Evolutionary conservation across 495 filamentous ascomycete species (phyloP).

Genomic region (Lasiosphaeriaceae sp.): DNA sequence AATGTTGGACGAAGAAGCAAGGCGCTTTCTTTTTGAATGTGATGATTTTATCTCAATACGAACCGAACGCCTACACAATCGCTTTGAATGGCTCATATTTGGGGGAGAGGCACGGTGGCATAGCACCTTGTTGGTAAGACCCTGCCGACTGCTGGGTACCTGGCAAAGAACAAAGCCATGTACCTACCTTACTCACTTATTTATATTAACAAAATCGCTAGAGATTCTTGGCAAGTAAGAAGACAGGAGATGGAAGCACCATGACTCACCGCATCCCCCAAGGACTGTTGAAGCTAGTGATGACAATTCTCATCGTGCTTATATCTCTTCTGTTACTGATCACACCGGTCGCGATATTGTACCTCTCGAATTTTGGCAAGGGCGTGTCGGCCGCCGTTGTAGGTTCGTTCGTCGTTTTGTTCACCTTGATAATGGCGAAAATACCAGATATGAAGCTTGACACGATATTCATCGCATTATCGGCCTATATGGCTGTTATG

Average conservation of each 20-base stretch:
- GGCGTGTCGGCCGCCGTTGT: constrained; percentile 1
- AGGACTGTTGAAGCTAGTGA: background rate
- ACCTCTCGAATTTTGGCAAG: constrained; percentile 2
- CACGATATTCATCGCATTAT: constrained; percentile 4
- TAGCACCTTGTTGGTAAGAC: background rate
- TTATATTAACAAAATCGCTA: background rate
- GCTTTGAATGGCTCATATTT: constrained; percentile 7
- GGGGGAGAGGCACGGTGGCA: background rate
- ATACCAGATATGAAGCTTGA: constrained; percentile 11
- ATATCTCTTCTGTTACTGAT: background rate
- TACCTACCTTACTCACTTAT: background rate
- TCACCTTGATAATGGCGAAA: background rate
- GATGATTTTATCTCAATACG: constrained; percentile 12
- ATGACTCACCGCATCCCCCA: background rate
- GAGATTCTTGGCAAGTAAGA: constrained; percentile 2
- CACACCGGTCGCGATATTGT: constrained; percentile 3
- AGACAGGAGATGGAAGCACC: background rate
- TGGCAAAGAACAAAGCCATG: background rate
- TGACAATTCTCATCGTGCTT: background rate
- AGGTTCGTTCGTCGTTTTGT: background rate
- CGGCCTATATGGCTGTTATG: constrained; percentile 13
- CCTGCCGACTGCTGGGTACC: too few relatives aligned
- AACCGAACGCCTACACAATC: background rate
- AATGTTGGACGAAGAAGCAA: background rate
- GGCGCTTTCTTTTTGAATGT: background rate